Base-by-base conservation (phyloP, 805 yeast species). In the Ogataea nonfermentans region DNA sequence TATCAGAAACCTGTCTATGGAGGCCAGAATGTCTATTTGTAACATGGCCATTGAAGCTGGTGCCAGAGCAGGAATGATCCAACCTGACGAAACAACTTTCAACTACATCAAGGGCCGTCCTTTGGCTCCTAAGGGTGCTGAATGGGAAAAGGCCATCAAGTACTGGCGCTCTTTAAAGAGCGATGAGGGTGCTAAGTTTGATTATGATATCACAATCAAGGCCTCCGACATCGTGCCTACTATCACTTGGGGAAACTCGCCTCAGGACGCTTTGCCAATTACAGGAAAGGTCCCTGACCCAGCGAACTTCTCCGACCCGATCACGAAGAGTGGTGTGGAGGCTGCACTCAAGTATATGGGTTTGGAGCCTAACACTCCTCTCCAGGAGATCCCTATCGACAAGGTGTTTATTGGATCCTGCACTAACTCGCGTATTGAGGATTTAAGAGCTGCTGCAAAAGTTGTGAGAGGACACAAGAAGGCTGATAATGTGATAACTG, bases 31-130 rank as follows among this genome's bases (percentile, higher is more conserved):
- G 99, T 89, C 98, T 39, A 93, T 93, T 73, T 93, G 99, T 76
- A 93, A 93, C 65, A 93, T 93, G 99, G 82, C 98, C 32, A 91
- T 93, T 58, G 99, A 93, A 71, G 99, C 84, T 44, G 99, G 99
- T 70, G 99, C 99, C 12, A 83, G 99, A 71, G 98, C 99, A 19
- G 99, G 99, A 68, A 88, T 93, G 97, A 91, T 93, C 62, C 85
- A 83, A 50, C 99, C 99, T 8, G 99, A 93, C 62, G 84, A 89
- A 49, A 80, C 64, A 38, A 91, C 98, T 20, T 86, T 84, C 57
- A 82, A 83, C 44, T 93, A 93, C 67, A 73, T 93, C 56, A 81
- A 90, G 70, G 95, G 95, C 46, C 79, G 96, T 61, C 97, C 98
- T 29, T 74, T 93, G 53, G 91, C 96, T 48, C 99, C 99, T 59